phyloP scores from a whole-genome alignment of 2,329 filamentous ascomycete genomes.

The Didymella lethalis region DNA sequence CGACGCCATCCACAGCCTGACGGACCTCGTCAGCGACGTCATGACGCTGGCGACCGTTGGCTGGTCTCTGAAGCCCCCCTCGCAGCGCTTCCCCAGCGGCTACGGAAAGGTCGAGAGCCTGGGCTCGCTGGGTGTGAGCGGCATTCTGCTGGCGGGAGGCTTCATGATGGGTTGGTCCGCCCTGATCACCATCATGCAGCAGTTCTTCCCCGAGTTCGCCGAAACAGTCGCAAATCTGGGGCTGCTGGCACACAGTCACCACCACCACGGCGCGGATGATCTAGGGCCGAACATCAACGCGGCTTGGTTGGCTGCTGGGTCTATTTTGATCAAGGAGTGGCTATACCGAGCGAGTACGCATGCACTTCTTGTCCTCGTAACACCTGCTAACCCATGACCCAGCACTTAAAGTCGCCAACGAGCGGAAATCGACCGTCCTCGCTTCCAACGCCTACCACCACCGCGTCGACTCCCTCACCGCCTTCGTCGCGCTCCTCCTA shows the following conservation, averaged over 20 bases:
- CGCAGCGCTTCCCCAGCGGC: constrained; percentile 82
- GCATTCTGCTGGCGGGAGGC: constrained; percentile 87
- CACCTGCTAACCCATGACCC: constrained; percentile 35
- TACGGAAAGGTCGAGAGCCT: constrained; percentile 99
- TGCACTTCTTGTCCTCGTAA: background rate
- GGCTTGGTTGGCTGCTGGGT: constrained; percentile 90
- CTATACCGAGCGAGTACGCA: constrained; percentile 86
- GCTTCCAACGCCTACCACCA: constrained; percentile 97
- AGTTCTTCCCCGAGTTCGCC: constrained; percentile 58
- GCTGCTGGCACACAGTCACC: constrained; percentile 65
- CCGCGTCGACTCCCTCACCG: constrained; percentile 93
- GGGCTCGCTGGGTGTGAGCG: constrained; percentile 90
- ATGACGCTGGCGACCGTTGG: constrained; percentile 94
- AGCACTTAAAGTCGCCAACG: constrained; percentile 95
- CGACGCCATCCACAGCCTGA: constrained; percentile 94
- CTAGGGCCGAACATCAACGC: constrained; percentile 87
- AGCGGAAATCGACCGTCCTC: constrained; percentile 93
- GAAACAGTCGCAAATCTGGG: constrained; percentile 54
- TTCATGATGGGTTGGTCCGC: constrained; percentile 83
- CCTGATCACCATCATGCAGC: constrained; percentile 64
- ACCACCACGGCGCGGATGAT: constrained; percentile 66
- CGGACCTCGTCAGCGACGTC: constrained; percentile 93
- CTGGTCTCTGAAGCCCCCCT: constrained; percentile 87
- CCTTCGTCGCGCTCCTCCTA: constrained; percentile 87
- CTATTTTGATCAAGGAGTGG: constrained; percentile 94